phyloP scores from a whole-genome alignment of 2,329 filamentous ascomycete species.

The Blastomyces emzantsi region DNA sequence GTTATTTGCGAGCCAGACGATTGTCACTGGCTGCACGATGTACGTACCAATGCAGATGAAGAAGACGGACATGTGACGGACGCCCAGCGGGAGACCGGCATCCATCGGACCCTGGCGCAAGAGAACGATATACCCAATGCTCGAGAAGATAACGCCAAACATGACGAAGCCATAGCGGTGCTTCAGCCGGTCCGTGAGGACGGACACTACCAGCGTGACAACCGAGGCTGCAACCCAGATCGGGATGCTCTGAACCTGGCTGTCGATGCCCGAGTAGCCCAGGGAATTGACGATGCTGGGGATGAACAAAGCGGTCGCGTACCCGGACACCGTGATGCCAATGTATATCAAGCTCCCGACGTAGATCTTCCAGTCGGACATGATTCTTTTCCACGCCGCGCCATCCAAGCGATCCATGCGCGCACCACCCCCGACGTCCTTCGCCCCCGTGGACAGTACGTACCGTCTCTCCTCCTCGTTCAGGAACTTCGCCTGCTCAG shows the following conservation, averaged over 20 bases:
- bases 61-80: slow-evolving; percentile 25
- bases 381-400: slow-evolving; percentile 22
- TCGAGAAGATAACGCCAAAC: slow-evolving; percentile 26
- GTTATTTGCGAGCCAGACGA: slow-evolving; percentile 61
- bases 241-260: slow-evolving; percentile 32
- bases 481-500: slow-evolving; percentile 27
- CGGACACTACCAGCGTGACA: slow-evolving; percentile 23
- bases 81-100: slow-evolving; percentile 18
- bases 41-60: slow-evolving; percentile 24
- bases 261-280: slow-evolving; percentile 25
- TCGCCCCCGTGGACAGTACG: slow-evolving; percentile 19
- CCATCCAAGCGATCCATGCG: slow-evolving; percentile 25
- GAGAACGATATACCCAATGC: slow-evolving; percentile 29
- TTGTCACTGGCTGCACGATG: slow-evolving; percentile 51
- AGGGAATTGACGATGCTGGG: slow-evolving; percentile 29
- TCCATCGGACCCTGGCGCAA: slow-evolving; percentile 22
- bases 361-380: slow-evolving; percentile 29
- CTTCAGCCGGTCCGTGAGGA: slow-evolving; percentile 24
- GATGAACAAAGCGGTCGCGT: slow-evolving; percentile 28
- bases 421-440: slow-evolving; percentile 21
- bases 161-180: slow-evolving; percentile 32
- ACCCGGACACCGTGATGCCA: slow-evolving; percentile 29
- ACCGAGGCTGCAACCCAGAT: slow-evolving; percentile 27
- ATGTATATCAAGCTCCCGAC: slow-evolving; percentile 28
- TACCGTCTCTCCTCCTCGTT: slow-evolving; percentile 20